Base-by-base conservation (phyloP, 306 rosid genomes). In the Sphenostylis stenocarpa region DNA sequence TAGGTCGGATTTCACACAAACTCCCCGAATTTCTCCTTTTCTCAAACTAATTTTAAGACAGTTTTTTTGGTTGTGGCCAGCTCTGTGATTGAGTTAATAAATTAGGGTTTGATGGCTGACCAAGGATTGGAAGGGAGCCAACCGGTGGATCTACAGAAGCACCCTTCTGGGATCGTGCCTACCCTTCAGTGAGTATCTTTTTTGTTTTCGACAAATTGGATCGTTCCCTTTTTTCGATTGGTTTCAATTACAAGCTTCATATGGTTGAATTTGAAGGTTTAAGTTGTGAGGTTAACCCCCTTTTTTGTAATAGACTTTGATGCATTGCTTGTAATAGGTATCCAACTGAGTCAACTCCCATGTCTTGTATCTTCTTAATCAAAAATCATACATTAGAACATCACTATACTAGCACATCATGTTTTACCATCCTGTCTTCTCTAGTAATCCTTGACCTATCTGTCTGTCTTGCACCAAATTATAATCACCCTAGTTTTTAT, bases 151-250 rank as follows among this genome's bases (percentile, higher is more conserved):
- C 86, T 79, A 55, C 84, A 79, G 85, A 88, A 90, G 79, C 97
- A 95, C 66, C 98, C 97, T 86, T 92, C 97, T 77, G 97, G 97
- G 80, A 95, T 92, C 24, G 92, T 95, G 38, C 98, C 98, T 38
- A 95, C 95, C 73, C 93, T 95, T 7, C 98, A 90, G 98, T 95
- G 92, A 90, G 98, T 92, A 73, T 31, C 52, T 20, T n/a, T 5
- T 6, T 9, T 58, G n/a, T 57, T 3, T 52, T 47, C 5, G 16
- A 58, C 65, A 58, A 5, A 15, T 58, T 28, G 1, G 6, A 34
- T 9, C 19, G 9, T 26, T 58, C 19, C n/a, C 29, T 38, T 6
- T 10, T 15, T 7, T 16, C 4, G 23, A 29, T 29, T 29, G 21
- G 43, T 29, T 15, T 60, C 36, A 41, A 41, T 53, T 55, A 8